Conservation (phyloP, 176 grass and related monocot genomes). For the Zizania latifolia region DNA sequence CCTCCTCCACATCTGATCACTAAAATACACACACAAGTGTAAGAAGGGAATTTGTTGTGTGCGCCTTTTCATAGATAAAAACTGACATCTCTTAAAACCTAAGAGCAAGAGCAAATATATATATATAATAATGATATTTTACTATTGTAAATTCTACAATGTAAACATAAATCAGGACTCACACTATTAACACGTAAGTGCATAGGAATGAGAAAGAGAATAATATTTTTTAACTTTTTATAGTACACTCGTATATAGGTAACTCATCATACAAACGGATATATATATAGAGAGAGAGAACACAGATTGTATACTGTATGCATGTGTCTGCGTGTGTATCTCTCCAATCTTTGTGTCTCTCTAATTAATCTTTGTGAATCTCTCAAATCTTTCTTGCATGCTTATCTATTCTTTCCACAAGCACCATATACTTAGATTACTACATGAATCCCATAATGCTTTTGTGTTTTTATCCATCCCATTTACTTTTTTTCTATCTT, state of each 20-base stretch:
- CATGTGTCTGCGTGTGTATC: not conserved
- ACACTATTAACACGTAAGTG: no score
- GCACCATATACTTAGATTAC: slow-evolving; percentile 14
- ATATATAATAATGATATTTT: no score
- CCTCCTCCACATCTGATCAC: slow-evolving; percentile 8
- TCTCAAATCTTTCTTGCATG: slow-evolving; percentile 34
- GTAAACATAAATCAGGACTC: no score
- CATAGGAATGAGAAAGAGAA: no score
- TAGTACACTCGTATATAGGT: no score
- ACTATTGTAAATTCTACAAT: no score
- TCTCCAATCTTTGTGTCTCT: not conserved
- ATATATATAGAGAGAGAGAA: no score
- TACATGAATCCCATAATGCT: slow-evolving; percentile 34
- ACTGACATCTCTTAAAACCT: slow-evolving; percentile 26
- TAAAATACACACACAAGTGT: slow-evolving; percentile 31
- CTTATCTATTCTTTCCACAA: slow-evolving; percentile 48
- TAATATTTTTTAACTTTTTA: no score
- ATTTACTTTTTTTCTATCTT: slow-evolving; percentile 24
- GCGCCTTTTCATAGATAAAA: slow-evolving; percentile 28
- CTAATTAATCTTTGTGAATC: not conserved
- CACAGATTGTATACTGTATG: not conserved
- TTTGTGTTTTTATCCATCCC: slow-evolving; percentile 10
- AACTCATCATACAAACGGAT: no score
- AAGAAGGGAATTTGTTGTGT: slow-evolving; percentile 53
- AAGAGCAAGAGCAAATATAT: no score